These are phyloP conservation scores for Gentiana macrophylla DNA, from an alignment of 257 asterid species.

Conservation along the genomic window DNA sequence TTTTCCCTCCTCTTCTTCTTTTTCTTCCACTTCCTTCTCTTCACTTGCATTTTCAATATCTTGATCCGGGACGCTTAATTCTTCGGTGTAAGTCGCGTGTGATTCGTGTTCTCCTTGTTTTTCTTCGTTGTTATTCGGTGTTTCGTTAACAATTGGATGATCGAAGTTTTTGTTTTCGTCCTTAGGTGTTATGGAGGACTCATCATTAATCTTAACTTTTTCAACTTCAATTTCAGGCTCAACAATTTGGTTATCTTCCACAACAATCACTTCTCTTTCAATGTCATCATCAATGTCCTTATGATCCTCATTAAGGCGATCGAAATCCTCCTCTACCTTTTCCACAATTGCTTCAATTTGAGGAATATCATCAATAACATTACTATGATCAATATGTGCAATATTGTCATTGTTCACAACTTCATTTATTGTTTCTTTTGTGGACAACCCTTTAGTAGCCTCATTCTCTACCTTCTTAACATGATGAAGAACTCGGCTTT, in stretches of 20 bases:
- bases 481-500: conserved; percentile 2
- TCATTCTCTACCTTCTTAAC: conserved; percentile 18
- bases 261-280: too few species aligned
- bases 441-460: conserved; percentile 3
- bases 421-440: conserved; percentile 11
- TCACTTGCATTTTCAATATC: neutral
- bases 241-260: conserved; percentile 8
- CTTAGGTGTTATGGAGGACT: too few species aligned
- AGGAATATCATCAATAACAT: conserved; percentile 1
- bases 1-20: neutral
- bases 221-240: conserved; percentile 14
- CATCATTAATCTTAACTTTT: too few species aligned
- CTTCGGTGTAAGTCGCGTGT: too few species aligned
- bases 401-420: neutral
- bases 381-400: too few species aligned
- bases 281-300: conserved; percentile 4
- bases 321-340: neutral
- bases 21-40: neutral
- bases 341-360: conserved; percentile 21
- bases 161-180: too few species aligned
- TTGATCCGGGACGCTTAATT: too few species aligned
- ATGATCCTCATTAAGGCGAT: conserved; percentile 6
- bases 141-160: too few species aligned
- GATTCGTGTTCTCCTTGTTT: too few species aligned
- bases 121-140: too few species aligned